Conservation (phyloP, 768 basidiomycete species). For the Botryobasidium botryosum region DNA sequence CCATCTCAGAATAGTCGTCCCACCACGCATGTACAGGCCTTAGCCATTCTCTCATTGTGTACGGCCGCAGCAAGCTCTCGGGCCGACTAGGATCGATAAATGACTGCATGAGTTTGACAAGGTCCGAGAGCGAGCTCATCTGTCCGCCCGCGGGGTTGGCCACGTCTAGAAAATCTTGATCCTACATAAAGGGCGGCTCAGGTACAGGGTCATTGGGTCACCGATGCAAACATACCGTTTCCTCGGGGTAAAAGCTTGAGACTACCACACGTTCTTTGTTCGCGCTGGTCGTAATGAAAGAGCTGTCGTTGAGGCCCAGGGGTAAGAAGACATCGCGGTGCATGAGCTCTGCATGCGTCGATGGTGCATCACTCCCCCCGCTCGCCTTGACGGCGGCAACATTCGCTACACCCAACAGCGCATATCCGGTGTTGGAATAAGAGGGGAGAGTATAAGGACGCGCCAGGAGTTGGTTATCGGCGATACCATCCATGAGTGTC, state of each 20-base stretch:
- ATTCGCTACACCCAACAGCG: constrained; percentile 22
- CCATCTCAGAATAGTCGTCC: constrained; percentile 11
- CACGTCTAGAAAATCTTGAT: constrained; percentile 24
- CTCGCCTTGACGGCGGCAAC: constrained; percentile 20
- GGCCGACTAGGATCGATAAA: constrained; percentile 25
- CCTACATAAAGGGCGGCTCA: too few relatives aligned
- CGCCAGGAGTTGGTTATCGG: constrained; percentile 25
- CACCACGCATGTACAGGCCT: constrained; percentile 18
- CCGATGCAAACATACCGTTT: too few relatives aligned
- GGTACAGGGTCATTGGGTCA: too few relatives aligned
- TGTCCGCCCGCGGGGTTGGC: constrained; percentile 34
- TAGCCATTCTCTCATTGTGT: constrained; percentile 20
- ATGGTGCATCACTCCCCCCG: too few relatives aligned
- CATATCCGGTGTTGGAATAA: constrained; percentile 28
- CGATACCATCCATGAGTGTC: constrained; percentile 15
- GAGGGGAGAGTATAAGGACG: constrained; percentile 28
- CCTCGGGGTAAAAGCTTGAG: too few relatives aligned
- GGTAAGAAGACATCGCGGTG: constrained; percentile 34
- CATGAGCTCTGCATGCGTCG: constrained; percentile 28
- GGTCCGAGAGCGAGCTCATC: constrained; percentile 32
- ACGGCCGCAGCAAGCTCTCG: constrained; percentile 14
- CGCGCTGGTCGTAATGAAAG: too few relatives aligned
- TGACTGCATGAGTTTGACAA: constrained; percentile 27
- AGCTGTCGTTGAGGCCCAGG: too few relatives aligned
- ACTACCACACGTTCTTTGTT: too few relatives aligned